Conservation (phyloP, 495 filamentous ascomycete species). For the Aspergillus sclerotiicarbonarius region DNA sequence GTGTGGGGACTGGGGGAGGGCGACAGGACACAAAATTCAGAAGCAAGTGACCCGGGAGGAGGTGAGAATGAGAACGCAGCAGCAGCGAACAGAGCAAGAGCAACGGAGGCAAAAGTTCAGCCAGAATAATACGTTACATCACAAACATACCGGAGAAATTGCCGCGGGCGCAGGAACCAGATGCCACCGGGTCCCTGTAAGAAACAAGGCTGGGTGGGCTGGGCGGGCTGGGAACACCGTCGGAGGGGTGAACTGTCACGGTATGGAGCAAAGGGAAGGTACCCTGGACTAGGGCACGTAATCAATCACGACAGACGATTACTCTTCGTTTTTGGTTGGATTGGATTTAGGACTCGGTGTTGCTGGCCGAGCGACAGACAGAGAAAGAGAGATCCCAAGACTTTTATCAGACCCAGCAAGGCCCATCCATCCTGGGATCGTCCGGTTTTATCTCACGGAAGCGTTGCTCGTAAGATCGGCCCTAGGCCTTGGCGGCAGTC, state of each 20-base stretch:
- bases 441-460: conserved; percentile 13
- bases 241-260: too few relatives aligned
- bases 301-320: too few relatives aligned
- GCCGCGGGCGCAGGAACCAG: conserved; percentile 1
- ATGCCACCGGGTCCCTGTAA: neutral
- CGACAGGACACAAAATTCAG: too few relatives aligned
- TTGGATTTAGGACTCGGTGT: too few relatives aligned
- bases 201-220: too few relatives aligned
- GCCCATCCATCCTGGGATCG: conserved; percentile 9
- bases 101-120: neutral
- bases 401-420: conserved; percentile 6
- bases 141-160: conserved; percentile 17
- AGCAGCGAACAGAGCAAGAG: neutral
- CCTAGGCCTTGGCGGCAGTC: conserved; percentile 13
- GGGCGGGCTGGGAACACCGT: too few relatives aligned
- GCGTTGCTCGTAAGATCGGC: conserved; percentile 15
- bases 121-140: conserved; percentile 10
- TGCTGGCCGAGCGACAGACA: too few relatives aligned
- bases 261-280: neutral
- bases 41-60: neutral
- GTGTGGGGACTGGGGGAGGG: too few relatives aligned
- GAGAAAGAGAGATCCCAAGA: neutral
- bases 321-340: too few relatives aligned
- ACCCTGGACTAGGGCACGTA: neutral
- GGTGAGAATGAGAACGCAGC: neutral